These are phyloP conservation scores for Circinella minor DNA, from an alignment of 371 early-diverging fungal species.

Conservation along the genomic window DNA sequence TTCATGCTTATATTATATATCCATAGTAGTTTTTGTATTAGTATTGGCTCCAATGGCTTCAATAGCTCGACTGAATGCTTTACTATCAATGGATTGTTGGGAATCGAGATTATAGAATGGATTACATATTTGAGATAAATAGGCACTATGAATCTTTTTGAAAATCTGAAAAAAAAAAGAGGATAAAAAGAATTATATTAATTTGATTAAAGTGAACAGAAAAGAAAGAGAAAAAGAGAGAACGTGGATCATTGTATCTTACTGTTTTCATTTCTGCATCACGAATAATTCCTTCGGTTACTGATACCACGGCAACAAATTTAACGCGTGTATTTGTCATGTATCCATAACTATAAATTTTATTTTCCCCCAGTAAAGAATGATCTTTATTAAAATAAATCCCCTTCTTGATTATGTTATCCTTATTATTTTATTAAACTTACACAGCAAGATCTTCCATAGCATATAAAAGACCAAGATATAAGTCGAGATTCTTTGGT, in stretches of 20 bases:
- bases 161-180: slow-evolving; percentile 60
- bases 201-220: background rate
- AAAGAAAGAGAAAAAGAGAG: background rate
- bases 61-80: slow-evolving; percentile 61
- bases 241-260: slow-evolving; percentile 20
- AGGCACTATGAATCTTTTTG: slow-evolving; percentile 79
- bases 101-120: slow-evolving; percentile 79
- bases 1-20: slow-evolving; percentile 10
- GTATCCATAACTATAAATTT: slow-evolving; percentile 72
- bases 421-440: slow-evolving; percentile 9
- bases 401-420: too few relatives aligned
- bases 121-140: slow-evolving; percentile 78
- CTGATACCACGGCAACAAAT: slow-evolving; percentile 76
- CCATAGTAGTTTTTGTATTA: slow-evolving; percentile 25
- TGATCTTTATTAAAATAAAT: background rate
- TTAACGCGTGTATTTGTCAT: slow-evolving; percentile 86
- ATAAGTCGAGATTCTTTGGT: slow-evolving; percentile 74
- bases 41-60: slow-evolving; percentile 56
- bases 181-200: background rate
- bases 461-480: slow-evolving; percentile 83
- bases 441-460: slow-evolving; percentile 89
- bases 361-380: background rate
- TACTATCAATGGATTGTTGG: slow-evolving; percentile 59
- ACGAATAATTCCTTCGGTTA: slow-evolving; percentile 77
- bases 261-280: slow-evolving; percentile 83